A percentile compares a stretch with the other conserved stretches of the same genome.
phyloP scores from a whole-genome alignment of 1,284 basidiomycete species.

The Puccinia novopanici region DNA sequence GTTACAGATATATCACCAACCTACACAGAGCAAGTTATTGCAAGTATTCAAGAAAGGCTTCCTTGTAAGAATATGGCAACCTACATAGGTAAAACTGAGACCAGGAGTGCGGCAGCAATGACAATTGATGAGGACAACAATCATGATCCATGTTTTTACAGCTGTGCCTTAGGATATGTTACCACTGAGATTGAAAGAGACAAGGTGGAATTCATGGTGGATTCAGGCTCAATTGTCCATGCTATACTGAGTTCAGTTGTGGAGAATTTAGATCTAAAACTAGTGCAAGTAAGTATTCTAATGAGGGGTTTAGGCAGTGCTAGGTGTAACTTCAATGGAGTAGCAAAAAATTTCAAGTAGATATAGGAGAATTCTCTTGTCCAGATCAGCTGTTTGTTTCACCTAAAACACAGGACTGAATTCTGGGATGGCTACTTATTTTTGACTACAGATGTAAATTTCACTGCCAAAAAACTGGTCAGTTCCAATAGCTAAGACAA shows the following conservation, averaged over 20 bases:
- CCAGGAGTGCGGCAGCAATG: neutral
- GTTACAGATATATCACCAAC: neutral
- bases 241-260: neutral
- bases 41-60: neutral
- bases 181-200: neutral
- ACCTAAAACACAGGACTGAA: neutral
- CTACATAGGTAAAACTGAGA: neutral
- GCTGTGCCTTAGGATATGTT: constrained; percentile 2
- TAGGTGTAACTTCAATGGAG: neutral
- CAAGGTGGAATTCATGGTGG: neutral
- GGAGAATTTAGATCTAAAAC: neutral
- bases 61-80: neutral
- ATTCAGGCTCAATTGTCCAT: constrained; percentile 1
- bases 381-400: neutral
- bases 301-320: neutral
- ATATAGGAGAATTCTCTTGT: neutral
- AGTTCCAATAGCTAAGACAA: neutral
- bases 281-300: neutral
- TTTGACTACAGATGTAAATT: neutral
- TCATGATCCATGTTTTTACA: neutral
- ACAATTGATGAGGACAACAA: neutral
- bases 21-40: neutral
- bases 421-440: neutral
- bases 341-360: neutral
- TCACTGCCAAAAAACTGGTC: neutral